Base-by-base conservation (phyloP, 208 protist genomes). In the Vickermania ingenoplastis region DNA sequence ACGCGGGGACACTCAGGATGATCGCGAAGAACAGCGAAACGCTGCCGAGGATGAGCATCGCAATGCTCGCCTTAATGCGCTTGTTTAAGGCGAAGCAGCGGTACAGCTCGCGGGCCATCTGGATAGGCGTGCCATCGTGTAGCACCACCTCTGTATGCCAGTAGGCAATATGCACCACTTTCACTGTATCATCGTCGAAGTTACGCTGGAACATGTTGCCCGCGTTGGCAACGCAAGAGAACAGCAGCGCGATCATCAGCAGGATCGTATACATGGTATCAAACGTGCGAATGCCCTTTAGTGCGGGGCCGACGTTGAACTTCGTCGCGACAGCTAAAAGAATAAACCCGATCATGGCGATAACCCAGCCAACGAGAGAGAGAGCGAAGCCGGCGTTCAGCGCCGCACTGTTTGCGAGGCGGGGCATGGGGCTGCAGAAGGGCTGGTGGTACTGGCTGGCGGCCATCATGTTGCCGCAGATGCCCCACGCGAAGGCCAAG, bases 61-160 rank as follows among this genome's bases (percentile, higher is more conserved):
- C 75, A 27, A 84, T 65, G 49, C 71, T 81, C 7, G 71, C 71
- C 81, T 81, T 81, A 53, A 84, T 83, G 65, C 77, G 73, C 71
- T 75, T 75, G 59, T 58, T 73, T 31, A 63, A 80, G 41, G 70
- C 71, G 21, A 41, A 63, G 75, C 78, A 85, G 61, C 73, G 70
- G 65, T 89, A 81, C 56, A 60, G 48, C 25, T 45, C 53, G 26
- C 65, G 72, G 59, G 66, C 68, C 52, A 74, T 80, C 65, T 74
- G 69, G 55, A 83, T 21, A 45, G 36, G 65, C 7, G 66, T 75
- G 51, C 70, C 77, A 45, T 75, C 65, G 26, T 5, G 53, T 54
- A 73, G 65, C 24, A 86, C 63, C 0, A 84, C 41, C 69, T 88
- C 74, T 2, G 71, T 81, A 59, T 88, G 73, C 77, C 81, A 83